These are phyloP conservation scores for Thelonectria rubi DNA, from an alignment of 2,329 filamentous ascomycete species.

Conservation along the genomic window DNA sequence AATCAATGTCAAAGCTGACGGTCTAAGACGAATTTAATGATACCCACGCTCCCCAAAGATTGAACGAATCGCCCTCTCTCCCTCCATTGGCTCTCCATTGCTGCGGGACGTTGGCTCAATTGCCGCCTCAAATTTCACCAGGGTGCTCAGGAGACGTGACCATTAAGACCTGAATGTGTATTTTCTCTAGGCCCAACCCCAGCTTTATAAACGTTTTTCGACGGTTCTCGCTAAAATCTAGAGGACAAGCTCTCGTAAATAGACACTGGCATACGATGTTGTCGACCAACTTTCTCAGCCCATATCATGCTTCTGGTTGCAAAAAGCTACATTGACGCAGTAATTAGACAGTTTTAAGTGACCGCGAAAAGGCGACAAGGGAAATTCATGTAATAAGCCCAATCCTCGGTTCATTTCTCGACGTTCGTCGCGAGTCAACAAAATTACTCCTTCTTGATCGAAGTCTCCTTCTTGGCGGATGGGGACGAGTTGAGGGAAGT, in stretches of 20 bases:
- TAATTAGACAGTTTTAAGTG: conserved; percentile 36
- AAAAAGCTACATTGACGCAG: conserved; percentile 40
- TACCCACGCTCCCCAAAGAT: conserved; percentile 32
- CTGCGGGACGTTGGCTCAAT: neutral
- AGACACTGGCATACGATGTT: conserved; percentile 44
- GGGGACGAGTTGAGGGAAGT: conserved; percentile 59
- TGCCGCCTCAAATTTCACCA: neutral
- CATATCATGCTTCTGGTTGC: conserved; percentile 50
- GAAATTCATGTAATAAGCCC: conserved; percentile 11
- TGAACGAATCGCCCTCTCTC: neutral
- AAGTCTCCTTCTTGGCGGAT: conserved; percentile 52
- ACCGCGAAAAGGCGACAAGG: conserved; percentile 24
- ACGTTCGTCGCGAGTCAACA: neutral
- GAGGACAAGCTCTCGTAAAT: conserved; percentile 53
- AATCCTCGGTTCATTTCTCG: conserved; percentile 2
- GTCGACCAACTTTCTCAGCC: conserved; percentile 48
- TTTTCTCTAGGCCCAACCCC: conserved; percentile 33
- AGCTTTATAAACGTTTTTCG: conserved; percentile 35
- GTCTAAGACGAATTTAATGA: conserved; percentile 38
- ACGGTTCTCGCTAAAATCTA: conserved; percentile 48
- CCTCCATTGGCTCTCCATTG: neutral
- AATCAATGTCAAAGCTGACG: conserved; percentile 44
- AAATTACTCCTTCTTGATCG: conserved; percentile 39
- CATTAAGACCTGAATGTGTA: conserved; percentile 37
- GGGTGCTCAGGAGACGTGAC: neutral